These are phyloP conservation scores for Sporobolomyces pararoseus DNA, from an alignment of 768 basidiomycete species.

Conservation along the genomic window DNA sequence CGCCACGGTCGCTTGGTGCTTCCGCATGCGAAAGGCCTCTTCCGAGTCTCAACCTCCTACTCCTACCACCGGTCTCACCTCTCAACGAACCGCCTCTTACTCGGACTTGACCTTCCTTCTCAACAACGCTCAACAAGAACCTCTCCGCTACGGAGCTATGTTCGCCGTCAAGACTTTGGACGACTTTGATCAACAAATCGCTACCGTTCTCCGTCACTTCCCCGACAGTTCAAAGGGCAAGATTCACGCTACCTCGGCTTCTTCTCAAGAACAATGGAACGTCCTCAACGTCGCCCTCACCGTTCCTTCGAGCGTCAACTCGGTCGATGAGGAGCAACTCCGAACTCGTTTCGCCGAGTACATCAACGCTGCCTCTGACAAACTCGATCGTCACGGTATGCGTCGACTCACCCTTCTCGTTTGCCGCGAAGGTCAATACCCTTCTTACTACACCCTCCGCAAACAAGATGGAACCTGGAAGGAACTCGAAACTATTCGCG, in stretches of 20 bases:
- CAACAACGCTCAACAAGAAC: conserved; percentile 76
- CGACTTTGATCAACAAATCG: conserved; percentile 36
- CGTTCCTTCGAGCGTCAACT: conserved; percentile 70
- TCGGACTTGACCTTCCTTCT: conserved; percentile 94
- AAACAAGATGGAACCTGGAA: conserved; percentile 68
- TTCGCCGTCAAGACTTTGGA: conserved; percentile 72
- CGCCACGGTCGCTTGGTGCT: conserved; percentile 78
- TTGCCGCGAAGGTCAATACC: conserved; percentile 86
- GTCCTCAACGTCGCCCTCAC: conserved; percentile 92
- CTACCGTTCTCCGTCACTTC: conserved; percentile 56
- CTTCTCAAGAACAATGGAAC: conserved; percentile 64
- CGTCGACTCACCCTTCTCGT: conserved; percentile 88
- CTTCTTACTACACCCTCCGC: conserved; percentile 88
- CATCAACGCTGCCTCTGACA: conserved; percentile 63
- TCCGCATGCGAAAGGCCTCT: conserved; percentile 75
- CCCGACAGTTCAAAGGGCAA: conserved; percentile 68
- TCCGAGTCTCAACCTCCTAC: conserved; percentile 79
- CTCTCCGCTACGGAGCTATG: conserved; percentile 82
- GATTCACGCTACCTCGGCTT: conserved; percentile 51
- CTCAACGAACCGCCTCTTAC: conserved; percentile 75
- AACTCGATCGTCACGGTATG: conserved; percentile 71
- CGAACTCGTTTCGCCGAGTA: conserved; percentile 64
- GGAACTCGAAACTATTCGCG: conserved; percentile 94
- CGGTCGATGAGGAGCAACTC: conserved; percentile 67
- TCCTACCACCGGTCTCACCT: conserved; percentile 53